Evolutionary conservation across 441 rosid genomes (phyloP).

Genomic region (Biscutella auriculata): DNA sequence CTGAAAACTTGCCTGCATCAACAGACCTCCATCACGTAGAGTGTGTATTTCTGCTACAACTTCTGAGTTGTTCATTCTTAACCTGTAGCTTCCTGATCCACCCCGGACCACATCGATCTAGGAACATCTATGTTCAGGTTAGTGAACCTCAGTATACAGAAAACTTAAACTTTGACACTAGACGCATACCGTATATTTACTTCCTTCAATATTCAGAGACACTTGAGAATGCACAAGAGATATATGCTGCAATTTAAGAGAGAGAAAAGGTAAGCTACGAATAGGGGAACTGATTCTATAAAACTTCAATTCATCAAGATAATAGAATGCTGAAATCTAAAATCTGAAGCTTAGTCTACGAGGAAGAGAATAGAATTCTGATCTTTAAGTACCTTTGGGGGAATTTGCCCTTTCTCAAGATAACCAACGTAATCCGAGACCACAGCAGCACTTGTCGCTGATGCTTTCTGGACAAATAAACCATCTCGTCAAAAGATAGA

Average conservation of each 20-base stretch:
- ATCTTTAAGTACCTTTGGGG: conserved; percentile 71
- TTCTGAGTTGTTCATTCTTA: conserved; percentile 86
- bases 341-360: neutral
- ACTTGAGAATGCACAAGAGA: conserved; percentile 96
- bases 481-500: conserved; percentile 4
- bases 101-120: conserved; percentile 96
- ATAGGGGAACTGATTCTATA: too few species aligned
- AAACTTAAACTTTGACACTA: conserved; percentile 7
- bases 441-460: conserved; percentile 87
- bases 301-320: too few species aligned
- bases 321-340: too few species aligned
- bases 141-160: conserved; percentile 3
- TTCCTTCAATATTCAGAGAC: conserved; percentile 98
- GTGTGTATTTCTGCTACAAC: conserved; percentile 97
- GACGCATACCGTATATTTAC: conserved; percentile 75
- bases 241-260: conserved; percentile 63
- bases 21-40: conserved; percentile 94
- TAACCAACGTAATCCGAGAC: conserved; percentile 98
- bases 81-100: conserved; percentile 87
- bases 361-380: neutral
- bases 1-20: conserved; percentile 85
- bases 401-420: conserved; percentile 99
- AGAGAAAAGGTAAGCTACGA: conserved; percentile 18
- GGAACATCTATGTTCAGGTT: conserved; percentile 19
- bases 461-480: conserved; percentile 72